Evolutionary conservation across 1,139 yeast species (phyloP).

Genomic region (Suhomyces anneliseae): DNA sequence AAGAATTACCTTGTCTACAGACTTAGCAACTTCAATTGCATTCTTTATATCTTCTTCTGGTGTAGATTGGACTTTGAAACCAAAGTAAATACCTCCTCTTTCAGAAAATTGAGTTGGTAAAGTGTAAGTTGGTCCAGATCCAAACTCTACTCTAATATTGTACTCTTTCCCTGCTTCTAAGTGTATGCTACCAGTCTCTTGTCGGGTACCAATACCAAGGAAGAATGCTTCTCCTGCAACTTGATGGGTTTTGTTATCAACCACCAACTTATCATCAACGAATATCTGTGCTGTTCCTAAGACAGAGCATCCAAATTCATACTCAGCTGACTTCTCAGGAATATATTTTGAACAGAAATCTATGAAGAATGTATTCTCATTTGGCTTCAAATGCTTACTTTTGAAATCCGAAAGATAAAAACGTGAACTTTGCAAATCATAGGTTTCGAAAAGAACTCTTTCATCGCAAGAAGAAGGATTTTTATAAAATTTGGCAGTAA

Average conservation of each 20-base stretch:
- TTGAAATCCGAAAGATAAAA: conserved; percentile 11
- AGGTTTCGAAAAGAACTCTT: conserved; percentile 8
- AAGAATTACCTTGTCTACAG: conserved; percentile 44
- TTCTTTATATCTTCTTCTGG: conserved; percentile 31
- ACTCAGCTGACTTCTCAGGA: conserved; percentile 49
- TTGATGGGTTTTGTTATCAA: conserved; percentile 58
- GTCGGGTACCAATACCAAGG: conserved; percentile 51
- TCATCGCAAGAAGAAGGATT: conserved; percentile 30
- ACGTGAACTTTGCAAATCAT: conserved; percentile 3
- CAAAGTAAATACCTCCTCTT: conserved; percentile 36
- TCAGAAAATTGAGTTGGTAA: conserved; percentile 20
- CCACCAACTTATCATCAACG: conserved; percentile 51
- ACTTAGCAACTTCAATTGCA: conserved; percentile 46
- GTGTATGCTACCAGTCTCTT: conserved; percentile 38
- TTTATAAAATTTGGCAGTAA: conserved; percentile 35
- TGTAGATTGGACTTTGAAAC: conserved; percentile 23
- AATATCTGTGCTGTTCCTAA: conserved; percentile 58
- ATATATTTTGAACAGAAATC: conserved; percentile 44
- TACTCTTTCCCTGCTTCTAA: conserved; percentile 46
- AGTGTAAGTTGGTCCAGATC: conserved; percentile 48
- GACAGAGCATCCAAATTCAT: conserved; percentile 51
- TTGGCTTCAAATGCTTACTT: conserved; percentile 2
- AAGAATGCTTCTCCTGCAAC: conserved; percentile 46
- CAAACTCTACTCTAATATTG: conserved; percentile 49
- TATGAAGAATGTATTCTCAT: conserved; percentile 27